phyloP scores from a whole-genome alignment of 1,284 basidiomycete genomes.

The Rhodotorula sp. region DNA sequence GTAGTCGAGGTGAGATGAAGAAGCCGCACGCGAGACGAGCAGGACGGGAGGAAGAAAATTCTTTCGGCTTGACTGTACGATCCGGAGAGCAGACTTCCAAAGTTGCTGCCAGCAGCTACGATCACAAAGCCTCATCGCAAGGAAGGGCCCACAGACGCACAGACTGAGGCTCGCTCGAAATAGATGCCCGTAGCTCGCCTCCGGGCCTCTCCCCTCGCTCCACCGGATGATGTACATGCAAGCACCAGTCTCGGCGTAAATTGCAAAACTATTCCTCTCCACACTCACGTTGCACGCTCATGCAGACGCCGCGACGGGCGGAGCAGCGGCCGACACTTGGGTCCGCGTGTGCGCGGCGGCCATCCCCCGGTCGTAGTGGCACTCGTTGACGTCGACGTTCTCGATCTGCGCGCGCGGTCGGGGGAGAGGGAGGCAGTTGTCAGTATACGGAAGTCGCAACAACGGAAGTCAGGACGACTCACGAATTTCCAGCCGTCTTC shows the following conservation, averaged over 20 bases:
- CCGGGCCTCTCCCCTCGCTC: background rate
- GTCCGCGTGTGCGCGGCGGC: conserved; percentile 9
- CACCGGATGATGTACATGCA: background rate
- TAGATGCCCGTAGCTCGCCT: no score
- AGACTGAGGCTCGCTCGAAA: no score
- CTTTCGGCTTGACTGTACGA: background rate
- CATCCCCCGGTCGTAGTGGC: conserved; percentile 39
- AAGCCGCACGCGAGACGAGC: no score
- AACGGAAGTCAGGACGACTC: background rate
- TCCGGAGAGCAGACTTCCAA: background rate
- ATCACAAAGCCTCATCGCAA: background rate
- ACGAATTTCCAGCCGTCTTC: conserved; percentile 68
- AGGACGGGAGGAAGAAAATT: background rate
- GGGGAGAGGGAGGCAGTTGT: background rate
- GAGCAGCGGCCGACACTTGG: background rate
- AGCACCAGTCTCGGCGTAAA: background rate
- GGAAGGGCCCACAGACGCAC: background rate
- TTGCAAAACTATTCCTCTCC: no score
- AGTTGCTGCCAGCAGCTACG: no score
- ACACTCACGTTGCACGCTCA: background rate
- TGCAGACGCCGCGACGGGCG: conserved; percentile 8
- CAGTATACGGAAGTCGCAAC: no score
- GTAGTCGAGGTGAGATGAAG: no score
- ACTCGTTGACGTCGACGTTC: conserved; percentile 43
- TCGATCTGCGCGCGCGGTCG: conserved; percentile 22